These are phyloP conservation scores for Kalmanozyma brasiliensis DNA, from an alignment of 1,284 basidiomycete species.

Conservation along the genomic window DNA sequence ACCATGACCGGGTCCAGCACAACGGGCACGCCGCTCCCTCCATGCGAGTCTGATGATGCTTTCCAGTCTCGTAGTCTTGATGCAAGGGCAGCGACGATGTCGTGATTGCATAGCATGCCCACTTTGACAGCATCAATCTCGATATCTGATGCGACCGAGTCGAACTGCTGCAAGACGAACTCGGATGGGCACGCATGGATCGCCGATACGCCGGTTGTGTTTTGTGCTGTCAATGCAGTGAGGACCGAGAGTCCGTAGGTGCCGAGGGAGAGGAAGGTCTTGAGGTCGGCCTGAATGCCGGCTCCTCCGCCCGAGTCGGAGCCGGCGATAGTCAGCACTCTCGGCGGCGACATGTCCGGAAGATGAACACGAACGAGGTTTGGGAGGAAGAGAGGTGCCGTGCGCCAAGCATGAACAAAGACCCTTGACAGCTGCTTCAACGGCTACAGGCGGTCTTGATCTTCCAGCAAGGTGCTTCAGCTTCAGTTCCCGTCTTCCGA, in stretches of 20 bases:
- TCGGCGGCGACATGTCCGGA: constrained; percentile 57
- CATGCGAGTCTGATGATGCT: constrained; percentile 4
- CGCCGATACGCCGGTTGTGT: constrained; percentile 82
- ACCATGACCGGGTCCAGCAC: constrained; percentile 81
- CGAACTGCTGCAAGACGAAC: constrained; percentile 73
- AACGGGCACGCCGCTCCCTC: constrained; percentile 39
- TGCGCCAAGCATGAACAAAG: no score
- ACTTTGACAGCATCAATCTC: constrained; percentile 83
- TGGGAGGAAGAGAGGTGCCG: no score
- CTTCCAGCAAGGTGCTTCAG: no score
- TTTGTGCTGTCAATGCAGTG: constrained; percentile 91
- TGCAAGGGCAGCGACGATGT: constrained; percentile 69
- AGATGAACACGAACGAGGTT: no score
- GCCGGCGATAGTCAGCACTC: constrained; percentile 81
- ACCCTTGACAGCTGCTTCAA: no score
- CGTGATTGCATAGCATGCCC: constrained; percentile 78
- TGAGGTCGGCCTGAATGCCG: constrained; percentile 85
- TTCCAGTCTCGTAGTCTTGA: constrained; percentile 30
- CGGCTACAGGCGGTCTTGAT: no score
- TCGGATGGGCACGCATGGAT: constrained; percentile 64
- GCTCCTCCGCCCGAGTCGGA: constrained; percentile 88
- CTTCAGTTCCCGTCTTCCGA: no score
- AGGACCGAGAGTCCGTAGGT: constrained; percentile 88
- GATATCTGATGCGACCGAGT: constrained; percentile 80
- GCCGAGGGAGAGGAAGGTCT: constrained; percentile 77